Conservation (phyloP, 345 rosid species). For the Stellera chamaejasme region DNA sequence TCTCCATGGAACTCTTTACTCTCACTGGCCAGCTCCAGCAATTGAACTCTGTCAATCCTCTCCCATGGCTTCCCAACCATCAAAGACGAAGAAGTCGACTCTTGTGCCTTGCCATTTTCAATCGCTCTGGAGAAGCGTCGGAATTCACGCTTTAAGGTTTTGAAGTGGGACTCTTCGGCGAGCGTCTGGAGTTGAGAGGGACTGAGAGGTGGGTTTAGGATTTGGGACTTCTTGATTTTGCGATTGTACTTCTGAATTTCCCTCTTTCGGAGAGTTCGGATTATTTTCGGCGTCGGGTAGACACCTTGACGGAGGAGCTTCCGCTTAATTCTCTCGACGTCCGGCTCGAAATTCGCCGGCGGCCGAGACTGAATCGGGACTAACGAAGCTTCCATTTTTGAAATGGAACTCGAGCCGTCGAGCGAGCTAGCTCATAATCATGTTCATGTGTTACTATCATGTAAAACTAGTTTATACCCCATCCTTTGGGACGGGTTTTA, state of each 20-base stretch:
- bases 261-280: constrained; percentile 65
- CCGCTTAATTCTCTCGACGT: constrained; percentile 46
- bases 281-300: constrained; percentile 65
- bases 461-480: too few species aligned
- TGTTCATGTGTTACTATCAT: too few species aligned
- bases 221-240: constrained; percentile 34
- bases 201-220: constrained; percentile 28
- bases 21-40: constrained; percentile 48
- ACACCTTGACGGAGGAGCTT: constrained; percentile 50
- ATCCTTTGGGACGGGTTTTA: too few species aligned
- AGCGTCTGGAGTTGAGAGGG: constrained; percentile 35
- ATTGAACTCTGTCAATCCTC: constrained; percentile 51
- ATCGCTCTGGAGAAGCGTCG: constrained; percentile 41
- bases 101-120: constrained; percentile 13
- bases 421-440: too few species aligned
- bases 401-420: too few species aligned
- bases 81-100: constrained; percentile 10
- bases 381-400: constrained; percentile 44
- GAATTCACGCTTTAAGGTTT: constrained; percentile 52
- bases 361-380: constrained; percentile 7
- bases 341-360: constrained; percentile 39
- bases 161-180: constrained; percentile 45
- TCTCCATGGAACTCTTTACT: constrained; percentile 36
- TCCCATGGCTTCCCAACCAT: constrained; percentile 90
- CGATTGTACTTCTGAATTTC: constrained; percentile 77